Conservation (phyloP, 768 basidiomycete species). For the Thelephora ganbajun region DNA sequence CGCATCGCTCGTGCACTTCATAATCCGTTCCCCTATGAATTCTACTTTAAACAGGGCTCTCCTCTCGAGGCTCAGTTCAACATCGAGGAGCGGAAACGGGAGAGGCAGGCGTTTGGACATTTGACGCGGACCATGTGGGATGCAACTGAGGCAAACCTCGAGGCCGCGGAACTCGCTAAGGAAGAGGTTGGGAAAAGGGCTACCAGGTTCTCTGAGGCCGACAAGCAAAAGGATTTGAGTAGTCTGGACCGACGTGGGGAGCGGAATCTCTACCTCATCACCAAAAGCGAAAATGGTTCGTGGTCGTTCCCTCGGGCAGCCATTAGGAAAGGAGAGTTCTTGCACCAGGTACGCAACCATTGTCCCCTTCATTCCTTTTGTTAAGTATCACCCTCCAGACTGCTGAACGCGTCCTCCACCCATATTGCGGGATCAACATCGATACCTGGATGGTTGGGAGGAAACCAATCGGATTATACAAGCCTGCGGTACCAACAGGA, state of each 20-base stretch:
- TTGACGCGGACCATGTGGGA: slow-evolving; percentile 28
- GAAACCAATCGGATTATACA: slow-evolving; percentile 73
- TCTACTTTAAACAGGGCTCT: slow-evolving; percentile 91
- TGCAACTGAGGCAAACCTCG: slow-evolving; percentile 7
- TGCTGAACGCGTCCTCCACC: slow-evolving; percentile 54
- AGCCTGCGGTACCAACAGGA: slow-evolving; percentile 23
- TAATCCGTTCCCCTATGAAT: slow-evolving; percentile 78
- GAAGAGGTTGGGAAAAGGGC: slow-evolving; percentile 49
- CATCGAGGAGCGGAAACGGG: slow-evolving; percentile 59
- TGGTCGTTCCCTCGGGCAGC: slow-evolving; percentile 79
- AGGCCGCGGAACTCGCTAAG: slow-evolving; percentile 10
- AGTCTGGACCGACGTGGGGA: slow-evolving; percentile 74
- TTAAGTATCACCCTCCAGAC: slow-evolving; percentile 32
- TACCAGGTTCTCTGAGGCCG: slow-evolving; percentile 46
- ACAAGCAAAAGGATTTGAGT: slow-evolving; percentile 43
- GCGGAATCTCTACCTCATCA: slow-evolving; percentile 79
- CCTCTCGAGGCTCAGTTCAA: slow-evolving; percentile 71
- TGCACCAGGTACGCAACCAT: slow-evolving; percentile 53
- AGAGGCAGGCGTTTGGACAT: slow-evolving; percentile 57
- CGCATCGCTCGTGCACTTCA: slow-evolving; percentile 75
- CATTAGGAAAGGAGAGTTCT: slow-evolving; percentile 45
- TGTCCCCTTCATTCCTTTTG: neutral
- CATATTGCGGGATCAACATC: slow-evolving; percentile 70
- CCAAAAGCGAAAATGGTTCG: slow-evolving; percentile 33
- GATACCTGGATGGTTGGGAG: slow-evolving; percentile 91